Evolutionary conservation across 768 basidiomycete species (phyloP), one percentile per base, ranked within the genome.

Genomic region (Lactarius indigo): DNA sequence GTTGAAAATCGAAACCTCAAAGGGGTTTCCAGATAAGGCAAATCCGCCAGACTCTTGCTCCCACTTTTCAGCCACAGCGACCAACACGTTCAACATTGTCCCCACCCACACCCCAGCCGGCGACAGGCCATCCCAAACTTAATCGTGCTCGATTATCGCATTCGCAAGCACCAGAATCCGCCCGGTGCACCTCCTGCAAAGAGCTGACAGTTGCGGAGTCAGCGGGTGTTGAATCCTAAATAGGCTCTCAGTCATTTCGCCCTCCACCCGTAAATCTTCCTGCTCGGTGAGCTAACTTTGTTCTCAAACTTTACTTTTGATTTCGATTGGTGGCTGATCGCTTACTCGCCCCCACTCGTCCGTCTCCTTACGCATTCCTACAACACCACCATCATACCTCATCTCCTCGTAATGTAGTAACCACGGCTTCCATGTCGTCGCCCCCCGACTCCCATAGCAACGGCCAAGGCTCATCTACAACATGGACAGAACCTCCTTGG

Each of bases 401-500:
- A n/a, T 50, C 55, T 65, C 28, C 50, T 59, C 66, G 37, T 35
- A 30, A 68, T 70, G 67, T 33, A 42, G 50, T 44, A 39, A 33
- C 56, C 28, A 41, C n/a, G n/a, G 39, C 30, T 63, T 30, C 30
- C 54, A 69, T 71, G 68, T 70, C 69, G 3, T 70, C 69, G 5
- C 69, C 69, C 42, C 68, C 69, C 23, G 69, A 70, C 42, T 63
- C 66, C 33, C 66, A 67, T 64, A 52, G 31, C 59, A 68, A 63
- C 61, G 30, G 26, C 31, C 64, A 69, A 7, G 31, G 70, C 67
- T 70, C 79, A 10, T 67, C 82, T 1, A 74, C 76, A 33, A 81
- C 85, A n/a, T 90, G 89, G 89, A 87, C 89, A 26, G 91, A 93
- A 74, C 94, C 94, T 0, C 94, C 94, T 2, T 96, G 92, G 89